Evolutionary conservation across 1,284 basidiomycete genomes (phyloP).

Genomic region (Erythrobasidium hasegawianum): DNA sequence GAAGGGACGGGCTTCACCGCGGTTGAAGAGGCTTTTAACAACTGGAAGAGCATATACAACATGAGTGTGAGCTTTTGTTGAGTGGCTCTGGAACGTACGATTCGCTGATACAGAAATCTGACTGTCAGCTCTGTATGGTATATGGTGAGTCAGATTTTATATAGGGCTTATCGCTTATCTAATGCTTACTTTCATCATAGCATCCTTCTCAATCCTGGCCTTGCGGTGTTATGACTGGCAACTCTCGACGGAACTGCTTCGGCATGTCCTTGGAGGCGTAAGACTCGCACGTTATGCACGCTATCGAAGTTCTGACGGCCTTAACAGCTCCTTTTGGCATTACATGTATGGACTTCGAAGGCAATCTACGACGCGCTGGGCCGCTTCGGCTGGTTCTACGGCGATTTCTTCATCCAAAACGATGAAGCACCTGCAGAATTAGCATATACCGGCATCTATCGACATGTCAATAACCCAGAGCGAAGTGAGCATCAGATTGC

Average conservation of each 20-base stretch:
- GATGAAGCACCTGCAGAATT: constrained; percentile 70
- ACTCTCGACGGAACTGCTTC: constrained; percentile 79
- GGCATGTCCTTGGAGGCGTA: constrained; percentile 79
- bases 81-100: no score
- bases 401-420: constrained; percentile 90
- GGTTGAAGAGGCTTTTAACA: constrained; percentile 82
- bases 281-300: no score
- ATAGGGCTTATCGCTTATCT: no score
- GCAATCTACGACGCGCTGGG: constrained; percentile 91
- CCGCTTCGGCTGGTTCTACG: constrained; percentile 94
- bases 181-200: no score
- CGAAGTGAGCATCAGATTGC: constrained; percentile 31
- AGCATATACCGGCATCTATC: constrained; percentile 84
- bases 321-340: constrained; percentile 68
- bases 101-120: not conserved
- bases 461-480: constrained; percentile 63
- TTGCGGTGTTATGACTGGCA: constrained; percentile 92
- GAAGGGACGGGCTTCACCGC: constrained; percentile 59
- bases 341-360: constrained; percentile 86
- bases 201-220: constrained; percentile 72
- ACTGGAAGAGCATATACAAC: constrained; percentile 94
- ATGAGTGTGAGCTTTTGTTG: no score
- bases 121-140: constrained; percentile 28
- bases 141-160: no score
- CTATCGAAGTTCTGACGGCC: no score